phyloP scores from a whole-genome alignment of 768 basidiomycete species.

The Mycena polygramma region DNA sequence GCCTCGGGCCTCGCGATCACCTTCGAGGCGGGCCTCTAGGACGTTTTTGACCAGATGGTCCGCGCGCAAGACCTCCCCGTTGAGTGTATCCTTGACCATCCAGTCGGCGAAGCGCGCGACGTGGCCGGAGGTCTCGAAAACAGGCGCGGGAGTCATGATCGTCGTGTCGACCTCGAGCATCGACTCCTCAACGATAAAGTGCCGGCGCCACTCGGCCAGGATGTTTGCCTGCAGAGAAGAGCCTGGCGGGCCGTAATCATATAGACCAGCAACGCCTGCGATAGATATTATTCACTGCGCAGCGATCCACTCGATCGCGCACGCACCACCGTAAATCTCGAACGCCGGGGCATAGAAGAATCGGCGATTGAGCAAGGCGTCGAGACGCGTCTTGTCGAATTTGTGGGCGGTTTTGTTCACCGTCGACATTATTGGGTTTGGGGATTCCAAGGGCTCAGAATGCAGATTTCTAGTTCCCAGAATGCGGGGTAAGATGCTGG shows the following conservation, averaged over 20 bases:
- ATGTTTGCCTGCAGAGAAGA: conserved; percentile 97
- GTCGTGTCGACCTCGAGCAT: conserved; percentile 99
- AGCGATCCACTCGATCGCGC: conserved; percentile 25
- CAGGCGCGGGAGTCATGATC: conserved; percentile 94
- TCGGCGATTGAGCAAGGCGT: conserved; percentile 86
- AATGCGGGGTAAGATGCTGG: conserved; percentile 7
- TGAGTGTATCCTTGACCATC: conserved; percentile 98
- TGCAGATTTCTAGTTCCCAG: conserved; percentile 11
- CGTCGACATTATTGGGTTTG: conserved; percentile 31
- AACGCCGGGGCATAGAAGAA: conserved; percentile 99
- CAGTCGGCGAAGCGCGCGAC: conserved; percentile 98
- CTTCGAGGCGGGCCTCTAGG: conserved; percentile 89
- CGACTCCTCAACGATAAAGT: conserved; percentile 98
- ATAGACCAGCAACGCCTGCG: conserved; percentile 94
- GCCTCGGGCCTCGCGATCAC: conserved; percentile 92
- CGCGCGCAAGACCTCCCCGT: conserved; percentile 96
- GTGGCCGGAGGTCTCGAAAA: conserved; percentile 97
- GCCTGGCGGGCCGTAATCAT: conserved; percentile 98
- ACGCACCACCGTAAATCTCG: conserved; percentile 97
- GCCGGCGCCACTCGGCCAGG: conserved; percentile 95
- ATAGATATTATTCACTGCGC: background rate
- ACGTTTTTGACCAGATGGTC: conserved; percentile 97
- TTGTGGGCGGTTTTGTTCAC: conserved; percentile 88
- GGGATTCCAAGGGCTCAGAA: conserved; percentile 7
- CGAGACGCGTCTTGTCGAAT: conserved; percentile 90